These are phyloP conservation scores for Microbotryum violaceum DNA, from an alignment of 1,284 basidiomycete genomes.

Conservation along the genomic window DNA sequence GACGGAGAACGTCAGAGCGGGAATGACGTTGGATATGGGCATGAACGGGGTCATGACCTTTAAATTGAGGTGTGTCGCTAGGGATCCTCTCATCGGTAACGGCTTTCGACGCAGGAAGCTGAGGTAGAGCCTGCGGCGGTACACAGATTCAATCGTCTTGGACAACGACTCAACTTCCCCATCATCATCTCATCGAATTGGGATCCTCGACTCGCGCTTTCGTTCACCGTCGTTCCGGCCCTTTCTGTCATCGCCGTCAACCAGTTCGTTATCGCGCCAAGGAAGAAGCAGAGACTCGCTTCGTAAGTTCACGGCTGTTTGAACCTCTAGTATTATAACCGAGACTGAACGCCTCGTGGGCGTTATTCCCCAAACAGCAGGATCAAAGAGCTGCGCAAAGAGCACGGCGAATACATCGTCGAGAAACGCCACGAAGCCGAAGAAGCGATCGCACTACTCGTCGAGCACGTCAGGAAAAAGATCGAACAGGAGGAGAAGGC, in stretches of 20 bases:
- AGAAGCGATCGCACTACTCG: slow-evolving; percentile 48
- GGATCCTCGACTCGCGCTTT: slow-evolving; percentile 47
- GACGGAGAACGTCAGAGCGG: slow-evolving; percentile 39
- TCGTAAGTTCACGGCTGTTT: slow-evolving; percentile 43
- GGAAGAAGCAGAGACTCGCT: slow-evolving; percentile 46
- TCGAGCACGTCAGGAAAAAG: slow-evolving; percentile 43
- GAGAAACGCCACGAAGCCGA: slow-evolving; percentile 53
- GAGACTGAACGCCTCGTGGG: not conserved
- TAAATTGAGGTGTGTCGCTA: slow-evolving; percentile 32
- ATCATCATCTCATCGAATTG: slow-evolving; percentile 50
- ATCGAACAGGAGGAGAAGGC: slow-evolving; percentile 42
- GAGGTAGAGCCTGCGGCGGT: too few species aligned
- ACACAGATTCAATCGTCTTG: slow-evolving; percentile 46
- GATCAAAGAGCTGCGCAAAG: slow-evolving; percentile 50
- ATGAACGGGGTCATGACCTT: slow-evolving; percentile 39
- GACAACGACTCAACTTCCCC: slow-evolving; percentile 52
- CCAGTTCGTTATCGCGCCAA: slow-evolving; percentile 53
- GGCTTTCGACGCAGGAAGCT: too few species aligned
- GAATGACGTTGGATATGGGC: slow-evolving; percentile 38
- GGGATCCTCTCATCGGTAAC: not conserved
- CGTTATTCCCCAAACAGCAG: slow-evolving; percentile 33
- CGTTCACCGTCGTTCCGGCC: slow-evolving; percentile 51
- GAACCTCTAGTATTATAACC: not conserved
- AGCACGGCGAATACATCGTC: slow-evolving; percentile 54
- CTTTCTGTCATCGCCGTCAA: slow-evolving; percentile 50